These are phyloP conservation scores for Neofusicoccum umdonicola DNA, from an alignment of 2,329 filamentous ascomycete species.

Conservation along the genomic window DNA sequence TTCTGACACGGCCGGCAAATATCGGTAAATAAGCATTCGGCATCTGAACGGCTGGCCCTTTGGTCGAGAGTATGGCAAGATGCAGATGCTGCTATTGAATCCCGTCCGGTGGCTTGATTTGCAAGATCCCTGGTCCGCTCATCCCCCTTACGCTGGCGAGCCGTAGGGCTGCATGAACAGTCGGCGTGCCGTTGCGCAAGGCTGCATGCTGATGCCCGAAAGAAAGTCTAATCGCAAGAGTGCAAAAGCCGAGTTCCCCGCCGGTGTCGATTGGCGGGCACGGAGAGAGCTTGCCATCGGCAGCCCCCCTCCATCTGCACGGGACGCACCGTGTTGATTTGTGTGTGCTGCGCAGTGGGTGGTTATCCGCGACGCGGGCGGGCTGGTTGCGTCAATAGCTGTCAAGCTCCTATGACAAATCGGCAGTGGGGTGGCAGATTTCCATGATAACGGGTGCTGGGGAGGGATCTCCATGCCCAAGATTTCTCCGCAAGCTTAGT, in stretches of 20 bases:
- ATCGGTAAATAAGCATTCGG: background rate
- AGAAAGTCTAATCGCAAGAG: background rate
- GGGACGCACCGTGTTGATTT: too few species aligned
- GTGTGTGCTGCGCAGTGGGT: background rate
- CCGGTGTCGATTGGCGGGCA: background rate
- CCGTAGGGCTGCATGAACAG: slow-evolving; percentile 11
- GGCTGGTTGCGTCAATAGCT: slow-evolving; percentile 6
- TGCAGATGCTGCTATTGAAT: background rate
- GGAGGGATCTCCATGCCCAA: slow-evolving; percentile 9
- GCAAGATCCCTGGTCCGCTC: background rate
- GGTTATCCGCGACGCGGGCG: background rate
- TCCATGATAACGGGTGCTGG: slow-evolving; percentile 4
- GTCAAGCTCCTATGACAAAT: slow-evolving; percentile 10
- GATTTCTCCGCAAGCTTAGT: slow-evolving; percentile 16
- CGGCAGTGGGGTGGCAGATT: slow-evolving; percentile 8
- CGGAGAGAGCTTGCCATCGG: background rate
- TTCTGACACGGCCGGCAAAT: background rate
- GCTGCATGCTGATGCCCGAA: slow-evolving; percentile 1
- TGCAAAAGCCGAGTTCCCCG: background rate
- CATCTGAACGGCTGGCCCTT: background rate
- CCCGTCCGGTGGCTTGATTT: background rate
- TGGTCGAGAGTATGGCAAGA: background rate
- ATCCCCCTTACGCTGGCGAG: background rate
- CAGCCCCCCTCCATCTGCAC: background rate
- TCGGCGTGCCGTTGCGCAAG: slow-evolving; percentile 1